These are phyloP conservation scores for Crithidia brevicula DNA, from an alignment of 208 protist genomes.

Conservation along the genomic window DNA sequence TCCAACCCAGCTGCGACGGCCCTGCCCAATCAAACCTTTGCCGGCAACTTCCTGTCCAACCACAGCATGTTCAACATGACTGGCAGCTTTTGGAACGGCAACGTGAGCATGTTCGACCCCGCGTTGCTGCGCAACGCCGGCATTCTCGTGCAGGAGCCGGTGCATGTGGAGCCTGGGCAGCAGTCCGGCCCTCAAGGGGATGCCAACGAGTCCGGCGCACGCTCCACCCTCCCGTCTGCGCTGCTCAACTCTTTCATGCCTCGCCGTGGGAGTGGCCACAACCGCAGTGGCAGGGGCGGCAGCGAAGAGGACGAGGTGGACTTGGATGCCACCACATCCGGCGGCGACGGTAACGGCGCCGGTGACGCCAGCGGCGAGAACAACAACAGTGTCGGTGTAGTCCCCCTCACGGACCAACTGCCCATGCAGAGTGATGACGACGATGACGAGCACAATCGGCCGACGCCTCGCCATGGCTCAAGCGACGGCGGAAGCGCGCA, in stretches of 20 bases:
- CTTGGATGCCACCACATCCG: slow-evolving; percentile 9
- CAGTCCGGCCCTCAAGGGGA: slow-evolving; percentile 1
- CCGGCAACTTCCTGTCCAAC: slow-evolving; percentile 14
- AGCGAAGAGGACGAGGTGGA: background rate
- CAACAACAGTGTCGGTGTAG: too few relatives aligned
- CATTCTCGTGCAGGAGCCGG: slow-evolving; percentile 32
- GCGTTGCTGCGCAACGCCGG: slow-evolving; percentile 28
- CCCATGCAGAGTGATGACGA: slow-evolving; percentile 3
- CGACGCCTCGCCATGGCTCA: background rate
- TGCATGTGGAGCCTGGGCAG: slow-evolving; percentile 22
- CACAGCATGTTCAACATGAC: slow-evolving; percentile 29
- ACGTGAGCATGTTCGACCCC: slow-evolving; percentile 23
- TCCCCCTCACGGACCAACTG: slow-evolving; percentile 13
- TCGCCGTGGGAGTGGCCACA: background rate
- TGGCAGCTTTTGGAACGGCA: slow-evolving; percentile 15
- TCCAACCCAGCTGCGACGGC: background rate
- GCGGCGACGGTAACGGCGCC: background rate
- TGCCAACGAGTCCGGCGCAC: slow-evolving; percentile 3
- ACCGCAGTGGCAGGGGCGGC: background rate
- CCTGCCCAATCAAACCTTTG: slow-evolving; percentile 12
- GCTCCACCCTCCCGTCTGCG: slow-evolving; percentile 12
- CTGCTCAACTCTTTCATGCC: slow-evolving; percentile 6
- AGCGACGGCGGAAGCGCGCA: background rate
- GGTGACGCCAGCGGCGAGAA: background rate
- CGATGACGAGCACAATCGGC: too few relatives aligned